These are phyloP conservation scores for Tarenaya hassleriana DNA, from an alignment of 345 rosid genomes.

Conservation along the genomic window DNA sequence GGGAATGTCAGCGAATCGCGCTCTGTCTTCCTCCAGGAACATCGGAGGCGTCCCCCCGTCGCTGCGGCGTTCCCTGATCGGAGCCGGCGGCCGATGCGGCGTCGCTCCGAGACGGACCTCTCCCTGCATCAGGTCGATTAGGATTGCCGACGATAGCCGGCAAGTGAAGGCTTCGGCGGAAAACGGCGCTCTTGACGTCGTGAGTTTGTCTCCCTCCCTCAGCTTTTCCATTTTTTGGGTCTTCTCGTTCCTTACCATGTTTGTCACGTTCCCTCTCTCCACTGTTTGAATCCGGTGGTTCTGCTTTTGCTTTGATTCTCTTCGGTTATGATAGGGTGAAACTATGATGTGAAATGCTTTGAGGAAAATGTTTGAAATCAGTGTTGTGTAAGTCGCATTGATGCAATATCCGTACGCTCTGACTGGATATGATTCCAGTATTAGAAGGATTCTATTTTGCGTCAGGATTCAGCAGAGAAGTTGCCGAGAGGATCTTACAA, in stretches of 20 bases:
- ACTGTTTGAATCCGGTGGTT: background rate
- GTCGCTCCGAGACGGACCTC: constrained; percentile 16
- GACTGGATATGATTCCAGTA: too few species aligned
- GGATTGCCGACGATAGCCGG: constrained; percentile 21
- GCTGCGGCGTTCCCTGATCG: constrained; percentile 10
- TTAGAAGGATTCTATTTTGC: too few species aligned
- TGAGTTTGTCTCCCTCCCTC: constrained; percentile 25
- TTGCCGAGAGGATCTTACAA: too few species aligned
- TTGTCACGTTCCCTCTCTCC: constrained; percentile 9
- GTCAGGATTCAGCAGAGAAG: too few species aligned
- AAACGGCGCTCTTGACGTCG: constrained; percentile 41
- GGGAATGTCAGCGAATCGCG: constrained; percentile 24
- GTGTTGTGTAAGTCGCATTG: too few species aligned
- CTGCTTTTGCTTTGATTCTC: background rate
- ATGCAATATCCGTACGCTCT: too few species aligned
- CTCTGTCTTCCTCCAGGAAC: constrained; percentile 38
- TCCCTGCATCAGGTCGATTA: constrained; percentile 41
- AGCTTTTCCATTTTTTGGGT: background rate
- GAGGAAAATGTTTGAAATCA: too few species aligned
- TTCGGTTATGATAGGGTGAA: too few species aligned
- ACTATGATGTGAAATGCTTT: background rate
- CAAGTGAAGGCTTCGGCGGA: constrained; percentile 20
- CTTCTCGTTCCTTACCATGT: background rate
- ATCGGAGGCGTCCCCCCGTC: constrained; percentile 23
- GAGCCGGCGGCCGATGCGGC: constrained; percentile 13